A percentile compares a stretch with the other conserved stretches of the same genome.
These are phyloP conservation scores for Ceratocystis colombiana DNA, from an alignment of 2,329 filamentous ascomycete species.

Conservation along the genomic window DNA sequence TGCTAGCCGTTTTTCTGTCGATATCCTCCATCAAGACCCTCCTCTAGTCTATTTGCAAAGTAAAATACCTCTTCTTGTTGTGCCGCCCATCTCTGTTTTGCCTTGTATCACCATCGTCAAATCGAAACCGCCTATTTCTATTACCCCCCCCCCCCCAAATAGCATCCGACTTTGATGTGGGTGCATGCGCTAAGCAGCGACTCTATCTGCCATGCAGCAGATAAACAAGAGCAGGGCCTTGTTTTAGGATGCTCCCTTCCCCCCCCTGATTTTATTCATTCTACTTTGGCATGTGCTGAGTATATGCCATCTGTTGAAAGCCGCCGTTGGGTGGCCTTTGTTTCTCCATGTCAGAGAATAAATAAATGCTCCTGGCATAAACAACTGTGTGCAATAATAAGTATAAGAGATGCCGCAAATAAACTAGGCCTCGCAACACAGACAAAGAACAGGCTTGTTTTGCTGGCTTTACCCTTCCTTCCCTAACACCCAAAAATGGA, in stretches of 20 bases:
- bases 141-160: neutral
- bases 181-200: too few species aligned
- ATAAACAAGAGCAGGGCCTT: too few species aligned
- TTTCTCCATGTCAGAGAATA: neutral
- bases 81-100: neutral
- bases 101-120: conserved; percentile 1
- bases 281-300: too few species aligned
- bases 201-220: too few species aligned
- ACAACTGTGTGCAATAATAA: neutral
- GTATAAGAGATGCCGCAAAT: neutral
- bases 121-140: conserved; percentile 6
- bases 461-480: too few species aligned
- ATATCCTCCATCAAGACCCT: too few species aligned
- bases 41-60: too few species aligned
- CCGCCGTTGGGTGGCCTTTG: neutral
- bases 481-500: neutral
- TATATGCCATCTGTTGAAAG: neutral
- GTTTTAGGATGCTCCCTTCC: too few species aligned
- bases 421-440: neutral
- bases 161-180: too few species aligned
- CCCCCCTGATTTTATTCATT: too few species aligned
- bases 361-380: neutral
- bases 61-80: neutral
- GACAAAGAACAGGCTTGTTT: neutral
- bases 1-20: too few species aligned